Evolutionary conservation across 192 early-diverging fungal species (phyloP), one percentile per base, ranked within the genome.

Genomic region (Cetraspora pellucida): DNA sequence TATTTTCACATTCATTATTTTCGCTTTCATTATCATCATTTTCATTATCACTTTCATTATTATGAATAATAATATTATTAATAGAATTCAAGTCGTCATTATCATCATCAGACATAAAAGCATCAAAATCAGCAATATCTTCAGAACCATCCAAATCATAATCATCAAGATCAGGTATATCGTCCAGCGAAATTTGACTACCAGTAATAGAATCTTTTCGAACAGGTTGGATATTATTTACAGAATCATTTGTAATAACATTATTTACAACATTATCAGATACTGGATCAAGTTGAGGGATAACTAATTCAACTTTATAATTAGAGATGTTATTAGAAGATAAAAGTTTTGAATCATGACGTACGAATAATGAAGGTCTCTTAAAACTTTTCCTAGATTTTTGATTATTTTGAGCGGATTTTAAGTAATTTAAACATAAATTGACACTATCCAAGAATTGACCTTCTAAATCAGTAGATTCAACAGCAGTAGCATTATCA

Each of bases 401-500:
- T 49, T 31, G 28, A 16, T 19, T 23, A 61, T 65, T 66, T 52
- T 76, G 74, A 10, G 74, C 30, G 0, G n/a, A 66, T 76, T 76
- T 76, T 57, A 76, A 66, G 54, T 76, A 76, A n/a, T 76, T 76
- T 55, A 76, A 30, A 54, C 74, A 76, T 50, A 76, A 44, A 54
- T 76, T 76, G 27, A 76, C 66, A 66, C 74, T 76, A 65, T 76
- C 74, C 19, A 76, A 21, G 43, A 76, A 76, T 67, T 76, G 74
- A 66, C 74, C 74, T 49, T 76, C 74, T 27, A 76, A 66, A 66
- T 76, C 74, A 16, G 63, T 76, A 0, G 74, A 76, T 37, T 76
- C 74, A 37, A 76, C 74, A 0, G 74, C 74, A 10, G 74, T 76
- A 54, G 74, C 74, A 66, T 76, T 55, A 66, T 76, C 74, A 66